phyloP scores from a whole-genome alignment of 73 alveolate species.

The Paramecium pentaurelia region DNA sequence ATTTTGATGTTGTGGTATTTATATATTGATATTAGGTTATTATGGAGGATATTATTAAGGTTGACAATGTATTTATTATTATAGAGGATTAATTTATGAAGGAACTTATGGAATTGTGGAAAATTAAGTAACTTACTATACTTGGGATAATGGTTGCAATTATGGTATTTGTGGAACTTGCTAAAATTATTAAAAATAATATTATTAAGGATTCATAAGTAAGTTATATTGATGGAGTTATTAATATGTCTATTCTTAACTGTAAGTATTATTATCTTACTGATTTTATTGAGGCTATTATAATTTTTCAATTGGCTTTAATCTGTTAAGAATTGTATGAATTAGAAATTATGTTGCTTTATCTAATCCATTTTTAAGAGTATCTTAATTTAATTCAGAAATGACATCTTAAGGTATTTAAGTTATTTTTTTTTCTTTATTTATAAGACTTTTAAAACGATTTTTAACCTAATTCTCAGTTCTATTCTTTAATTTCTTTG shows the following conservation, averaged over 20 bases:
- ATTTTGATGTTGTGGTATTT: background rate
- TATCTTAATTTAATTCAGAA: background rate
- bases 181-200: background rate
- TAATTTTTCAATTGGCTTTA: background rate
- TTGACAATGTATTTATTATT: background rate
- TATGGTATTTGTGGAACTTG: background rate
- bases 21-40: background rate
- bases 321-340: background rate
- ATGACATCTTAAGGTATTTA: background rate
- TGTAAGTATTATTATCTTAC: background rate
- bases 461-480: constrained; percentile 60
- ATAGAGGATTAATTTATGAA: background rate
- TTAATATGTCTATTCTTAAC: background rate
- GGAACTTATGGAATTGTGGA: background rate
- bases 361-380: background rate
- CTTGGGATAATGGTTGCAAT: background rate
- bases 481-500: constrained; percentile 57
- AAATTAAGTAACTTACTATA: background rate
- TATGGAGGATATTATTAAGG: background rate
- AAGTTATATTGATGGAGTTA: background rate
- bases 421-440: constrained; percentile 47
- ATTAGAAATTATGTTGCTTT: background rate
- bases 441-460: constrained; percentile 52
- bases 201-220: background rate
- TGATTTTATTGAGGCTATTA: background rate